Evolutionary conservation across 345 rosid species (phyloP).

Genomic region (Lumnitzera littorea): DNA sequence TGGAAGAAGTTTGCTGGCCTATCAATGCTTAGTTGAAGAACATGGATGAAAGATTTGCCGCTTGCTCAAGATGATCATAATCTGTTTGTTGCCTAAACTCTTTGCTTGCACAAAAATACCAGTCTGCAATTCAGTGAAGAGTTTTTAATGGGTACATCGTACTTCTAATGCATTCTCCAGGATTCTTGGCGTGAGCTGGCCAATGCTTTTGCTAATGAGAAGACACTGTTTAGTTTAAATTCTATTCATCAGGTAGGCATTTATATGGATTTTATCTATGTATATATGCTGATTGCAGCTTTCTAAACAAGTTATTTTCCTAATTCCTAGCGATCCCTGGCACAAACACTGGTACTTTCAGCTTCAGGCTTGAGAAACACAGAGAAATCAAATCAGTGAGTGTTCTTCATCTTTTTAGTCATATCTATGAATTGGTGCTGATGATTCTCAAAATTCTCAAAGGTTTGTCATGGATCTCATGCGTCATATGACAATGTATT

Average conservation of each 20-base stretch:
- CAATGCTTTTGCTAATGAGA: conserved; percentile 81
- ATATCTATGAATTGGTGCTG: conserved; percentile 6
- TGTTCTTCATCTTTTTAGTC: conserved; percentile 12
- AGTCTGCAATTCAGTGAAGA: background rate
- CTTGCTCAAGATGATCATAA: too few relatives aligned
- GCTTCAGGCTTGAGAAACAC: conserved; percentile 75
- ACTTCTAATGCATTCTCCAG: conserved; percentile 33
- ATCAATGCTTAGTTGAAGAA: too few relatives aligned
- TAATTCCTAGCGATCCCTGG: conserved; percentile 69
- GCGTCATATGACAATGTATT: conserved; percentile 61
- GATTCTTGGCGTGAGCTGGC: conserved; percentile 88
- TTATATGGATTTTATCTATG: conserved; percentile 9
- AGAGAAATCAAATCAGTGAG: conserved; percentile 88
- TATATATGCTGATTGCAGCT: conserved; percentile 1
- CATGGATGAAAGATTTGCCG: too few relatives aligned
- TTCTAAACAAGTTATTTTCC: conserved; percentile 12
- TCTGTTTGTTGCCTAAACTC: too few relatives aligned
- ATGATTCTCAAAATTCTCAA: conserved; percentile 15
- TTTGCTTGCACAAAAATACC: background rate
- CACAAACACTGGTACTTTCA: conserved; percentile 90
- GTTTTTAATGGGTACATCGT: too few relatives aligned
- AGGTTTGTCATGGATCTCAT: conserved; percentile 84
- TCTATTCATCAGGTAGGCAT: conserved; percentile 74
- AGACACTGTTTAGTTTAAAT: conserved; percentile 61
- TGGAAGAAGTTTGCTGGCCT: too few relatives aligned